phyloP scores from a whole-genome alignment of 148 eudicot genomes.

The Chenopodium berlandieri region DNA sequence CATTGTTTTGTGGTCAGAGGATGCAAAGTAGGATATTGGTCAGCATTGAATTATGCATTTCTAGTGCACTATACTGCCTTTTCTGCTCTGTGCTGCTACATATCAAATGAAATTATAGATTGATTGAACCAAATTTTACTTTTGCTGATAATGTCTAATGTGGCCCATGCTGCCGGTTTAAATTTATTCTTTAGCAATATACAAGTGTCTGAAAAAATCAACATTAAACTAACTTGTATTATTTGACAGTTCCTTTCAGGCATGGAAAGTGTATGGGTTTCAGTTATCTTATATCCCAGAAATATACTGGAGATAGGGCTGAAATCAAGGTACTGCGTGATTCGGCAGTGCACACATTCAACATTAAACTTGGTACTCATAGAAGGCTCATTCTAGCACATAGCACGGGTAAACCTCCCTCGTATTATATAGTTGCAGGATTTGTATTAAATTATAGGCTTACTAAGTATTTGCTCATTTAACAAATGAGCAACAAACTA shows the following conservation, averaged over 20 bases:
- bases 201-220: background rate
- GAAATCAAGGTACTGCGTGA: slow-evolving; percentile 68
- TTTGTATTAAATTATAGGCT: slow-evolving; percentile 45
- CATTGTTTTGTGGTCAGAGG: background rate
- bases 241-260: slow-evolving; percentile 74
- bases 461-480: no score
- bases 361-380: slow-evolving; percentile 59
- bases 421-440: slow-evolving; percentile 88
- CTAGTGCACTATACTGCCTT: no score
- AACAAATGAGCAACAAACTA: no score
- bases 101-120: no score
- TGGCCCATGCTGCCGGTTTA: background rate
- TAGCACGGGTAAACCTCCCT: slow-evolving; percentile 83
- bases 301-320: slow-evolving; percentile 82
- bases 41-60: no score
- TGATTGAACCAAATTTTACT: background rate
- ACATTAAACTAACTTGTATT: background rate
- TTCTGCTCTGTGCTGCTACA: no score
- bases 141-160: background rate
- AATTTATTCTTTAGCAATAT: background rate
- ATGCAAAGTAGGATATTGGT: background rate
- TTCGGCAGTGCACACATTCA: slow-evolving; percentile 47
- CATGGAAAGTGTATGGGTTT: slow-evolving; percentile 97
- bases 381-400: slow-evolving; percentile 73
- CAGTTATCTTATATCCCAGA: slow-evolving; percentile 86